Base-by-base conservation (phyloP, 148 eudicot genomes). In the Silene conica region DNA sequence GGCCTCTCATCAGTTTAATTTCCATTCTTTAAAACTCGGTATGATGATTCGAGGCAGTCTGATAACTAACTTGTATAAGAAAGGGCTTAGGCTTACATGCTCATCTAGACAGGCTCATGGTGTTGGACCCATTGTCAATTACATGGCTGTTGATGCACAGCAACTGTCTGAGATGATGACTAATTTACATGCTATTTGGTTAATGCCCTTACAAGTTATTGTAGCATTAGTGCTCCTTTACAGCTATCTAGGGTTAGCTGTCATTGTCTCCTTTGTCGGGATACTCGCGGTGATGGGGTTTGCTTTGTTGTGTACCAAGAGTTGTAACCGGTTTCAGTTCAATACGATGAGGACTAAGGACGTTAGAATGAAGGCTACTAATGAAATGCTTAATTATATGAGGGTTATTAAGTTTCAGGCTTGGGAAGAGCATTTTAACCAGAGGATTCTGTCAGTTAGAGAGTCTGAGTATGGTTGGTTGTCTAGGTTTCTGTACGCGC, bases 121-220 rank as follows among this genome's bases (percentile, higher is more conserved):
- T 52, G 89, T 92, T 31, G 98, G 98, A 23, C 97, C 88, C 45
- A 94, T 90, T 71, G 98, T 94, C 58, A 94, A 94, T 79, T 94
- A 92, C 63, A 92, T 94, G 98, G 97, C 92, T 28, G 93, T 94
- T 59, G 98, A 94, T 88, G 93, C 97, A 74, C 98, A 94, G 69
- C 98, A 91, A 78, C 86, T 94, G 0, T 88, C 96, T 20, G 98
- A 94, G 70, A 92, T 94, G 98, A 89, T 94, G 92, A 31, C 1
- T 31, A 96, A 94, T 68, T 77, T 91, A 5, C 97, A 94, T 38
- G 83, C 86, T 77, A 65, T 92, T 20, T 94, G 98, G 98, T 82
- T 89, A 20, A 88, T 87, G 97, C 98, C 97, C 3, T 58, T 94
- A 34, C 97, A 94, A 85, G 79, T 91, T 15, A 2, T 70, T 2